Conservation (phyloP, 23 red algal genomes). For the Agarophyton chilense region DNA sequence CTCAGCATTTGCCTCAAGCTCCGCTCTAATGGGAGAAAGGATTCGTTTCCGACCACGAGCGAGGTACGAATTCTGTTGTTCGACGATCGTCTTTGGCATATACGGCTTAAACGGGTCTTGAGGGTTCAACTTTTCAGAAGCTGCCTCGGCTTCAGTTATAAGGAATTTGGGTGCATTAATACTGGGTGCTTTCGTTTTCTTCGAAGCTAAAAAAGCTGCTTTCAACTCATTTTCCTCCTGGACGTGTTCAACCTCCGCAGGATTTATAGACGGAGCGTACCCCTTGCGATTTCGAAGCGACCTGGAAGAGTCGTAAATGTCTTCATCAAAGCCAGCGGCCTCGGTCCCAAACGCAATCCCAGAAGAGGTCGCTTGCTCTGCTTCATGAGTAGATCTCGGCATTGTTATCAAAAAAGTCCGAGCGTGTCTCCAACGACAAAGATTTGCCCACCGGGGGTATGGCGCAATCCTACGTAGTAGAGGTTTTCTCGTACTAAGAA, state of each 20-base stretch:
- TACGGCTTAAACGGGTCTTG: slow-evolving; percentile 65
- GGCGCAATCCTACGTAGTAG: too few species aligned
- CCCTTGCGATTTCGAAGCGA: slow-evolving; percentile 25
- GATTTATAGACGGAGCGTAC: slow-evolving; percentile 58
- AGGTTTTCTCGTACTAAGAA: too few species aligned
- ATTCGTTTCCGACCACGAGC: slow-evolving; percentile 32
- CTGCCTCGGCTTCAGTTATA: slow-evolving; percentile 60
- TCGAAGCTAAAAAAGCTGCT: slow-evolving; percentile 8
- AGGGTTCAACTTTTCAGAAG: slow-evolving; percentile 23
- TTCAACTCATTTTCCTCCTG: slow-evolving; percentile 32
- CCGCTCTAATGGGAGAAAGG: not conserved
- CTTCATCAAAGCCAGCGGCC: slow-evolving; percentile 53
- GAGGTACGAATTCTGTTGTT: slow-evolving; percentile 61
- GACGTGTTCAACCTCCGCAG: not conserved
- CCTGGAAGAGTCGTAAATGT: slow-evolving; percentile 23
- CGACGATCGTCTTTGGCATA: slow-evolving; percentile 57
- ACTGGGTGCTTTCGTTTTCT: not conserved
- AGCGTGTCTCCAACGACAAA: too few species aligned
- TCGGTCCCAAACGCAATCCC: slow-evolving; percentile 51
- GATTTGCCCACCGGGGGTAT: too few species aligned
- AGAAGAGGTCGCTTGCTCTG: slow-evolving; percentile 8
- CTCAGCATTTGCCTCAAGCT: not conserved
- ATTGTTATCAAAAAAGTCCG: too few species aligned
- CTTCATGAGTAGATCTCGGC: slow-evolving; percentile 12
- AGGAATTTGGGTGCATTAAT: slow-evolving; percentile 53